Evolutionary conservation across 2,329 filamentous ascomycete genomes (phyloP), one percentile per base, ranked within the genome.

Genomic region (Nannizziopsis arthrosporioides): DNA sequence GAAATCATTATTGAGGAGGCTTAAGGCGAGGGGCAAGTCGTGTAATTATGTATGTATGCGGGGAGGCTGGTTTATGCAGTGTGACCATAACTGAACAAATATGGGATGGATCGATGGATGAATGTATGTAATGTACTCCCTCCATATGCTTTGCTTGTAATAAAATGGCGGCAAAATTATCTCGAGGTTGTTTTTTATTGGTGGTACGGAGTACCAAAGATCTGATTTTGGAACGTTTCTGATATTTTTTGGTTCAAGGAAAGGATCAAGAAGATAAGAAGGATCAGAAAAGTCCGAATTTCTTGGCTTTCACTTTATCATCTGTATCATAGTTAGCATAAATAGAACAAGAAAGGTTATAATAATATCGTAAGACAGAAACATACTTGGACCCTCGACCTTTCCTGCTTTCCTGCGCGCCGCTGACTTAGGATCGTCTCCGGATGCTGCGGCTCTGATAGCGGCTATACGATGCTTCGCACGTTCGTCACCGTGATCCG

Each of bases 401-500:
- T 51, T 54, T 47, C 30, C 46, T 43, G 48, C 52, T 44, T 54
- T 5, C n/a, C 50, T 47, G 30, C 45, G 40, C 18, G 50, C 50
- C 8, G 47, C 50, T 11, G 47, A 50, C 39, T 42, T 56, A 27
- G 65, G 64, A 49, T 63, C 62, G 3, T 59, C 70, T 2, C 77
- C 79, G 3, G 76, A 75, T 4, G 89, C 84, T 9, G 92, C 90
- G 7, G 85, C 84, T 52, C 84, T 79, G 52, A 98, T 98, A 36
- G 88, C 85, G 15, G 84, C 80, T 46, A 98, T 74, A 19, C 92
- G 79, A 59, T 92, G 84, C 64, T 84, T 90, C 44, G 92, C 92
- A 50, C 88, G 80, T 58, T 92, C 85, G 59, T 96, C 89, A 41
- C 90, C 92, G 43, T 86, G 79, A 56, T 94, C 90, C 12, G 92